Conservation (phyloP, 345 rosid genomes). For the Eutrema yunnanense region DNA sequence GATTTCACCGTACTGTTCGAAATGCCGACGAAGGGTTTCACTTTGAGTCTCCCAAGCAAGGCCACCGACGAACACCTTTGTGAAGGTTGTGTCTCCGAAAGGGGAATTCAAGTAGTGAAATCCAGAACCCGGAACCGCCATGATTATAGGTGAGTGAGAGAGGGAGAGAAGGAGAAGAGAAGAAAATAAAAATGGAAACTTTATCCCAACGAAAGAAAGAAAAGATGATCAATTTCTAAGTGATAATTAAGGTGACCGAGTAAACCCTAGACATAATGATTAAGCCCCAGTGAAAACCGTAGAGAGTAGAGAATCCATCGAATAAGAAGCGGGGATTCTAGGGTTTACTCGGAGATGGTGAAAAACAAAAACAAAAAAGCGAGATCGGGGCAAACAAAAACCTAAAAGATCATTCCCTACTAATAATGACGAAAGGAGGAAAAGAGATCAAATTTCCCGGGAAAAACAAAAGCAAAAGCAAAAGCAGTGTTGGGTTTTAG, state of each 20-base stretch:
- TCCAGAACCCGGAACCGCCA: conserved; percentile 63
- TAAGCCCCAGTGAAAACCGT: not conserved
- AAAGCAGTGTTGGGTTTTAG: conserved; percentile 19
- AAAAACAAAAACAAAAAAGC: not conserved
- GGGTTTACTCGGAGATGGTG: conserved; percentile 26
- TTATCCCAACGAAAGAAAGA: not conserved
- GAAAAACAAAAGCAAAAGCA: conserved; percentile 11
- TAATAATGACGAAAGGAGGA: conserved; percentile 19
- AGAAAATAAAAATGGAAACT: conserved; percentile 21
- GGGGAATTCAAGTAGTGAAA: conserved; percentile 76
- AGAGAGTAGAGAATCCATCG: not conserved
- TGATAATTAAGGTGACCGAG: conserved; percentile 14
- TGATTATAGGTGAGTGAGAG: conserved; percentile 12
- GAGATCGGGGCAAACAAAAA: not conserved
- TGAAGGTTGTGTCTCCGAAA: conserved; percentile 82
- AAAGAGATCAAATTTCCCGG: conserved; percentile 26
- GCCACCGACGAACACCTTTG: conserved; percentile 86
- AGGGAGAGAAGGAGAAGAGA: not conserved
- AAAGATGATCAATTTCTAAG: not conserved
- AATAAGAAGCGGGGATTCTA: conserved; percentile 1
- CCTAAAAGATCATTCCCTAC: conserved; percentile 31
- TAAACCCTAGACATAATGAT: conserved; percentile 32
- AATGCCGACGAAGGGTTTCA: conserved; percentile 72
- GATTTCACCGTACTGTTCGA: conserved; percentile 85
- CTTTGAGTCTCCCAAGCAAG: conserved; percentile 95